Evolutionary conservation across 495 filamentous ascomycete genomes (phyloP).

Genomic region (Daldinia childiae): DNA sequence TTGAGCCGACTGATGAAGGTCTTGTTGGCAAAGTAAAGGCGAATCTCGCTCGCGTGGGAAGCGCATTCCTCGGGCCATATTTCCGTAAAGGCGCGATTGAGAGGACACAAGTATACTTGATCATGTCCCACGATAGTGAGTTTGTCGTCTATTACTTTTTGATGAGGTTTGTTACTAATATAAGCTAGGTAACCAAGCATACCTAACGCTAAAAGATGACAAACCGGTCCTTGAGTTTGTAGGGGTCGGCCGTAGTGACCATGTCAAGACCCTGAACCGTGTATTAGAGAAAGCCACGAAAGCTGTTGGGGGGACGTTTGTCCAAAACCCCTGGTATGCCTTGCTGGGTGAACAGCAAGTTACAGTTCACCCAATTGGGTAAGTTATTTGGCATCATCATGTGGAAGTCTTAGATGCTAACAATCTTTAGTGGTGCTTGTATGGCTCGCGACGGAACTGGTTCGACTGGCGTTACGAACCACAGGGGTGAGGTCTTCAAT

Average conservation of each 20-base stretch:
- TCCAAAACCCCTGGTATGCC: constrained; percentile 65
- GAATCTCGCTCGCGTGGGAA: constrained; percentile 59
- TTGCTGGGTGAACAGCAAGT: constrained; percentile 65
- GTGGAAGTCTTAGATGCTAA: constrained; percentile 11
- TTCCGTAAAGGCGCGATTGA: constrained; percentile 62
- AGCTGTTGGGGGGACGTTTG: constrained; percentile 66
- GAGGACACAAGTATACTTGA: constrained; percentile 71
- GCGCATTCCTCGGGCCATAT: constrained; percentile 66
- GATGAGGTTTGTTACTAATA: constrained; percentile 8
- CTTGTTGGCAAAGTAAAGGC: constrained; percentile 55
- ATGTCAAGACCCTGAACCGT: constrained; percentile 63
- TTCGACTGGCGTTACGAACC: constrained; percentile 68
- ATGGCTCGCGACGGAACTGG: constrained; percentile 69
- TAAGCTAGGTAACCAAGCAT: constrained; percentile 63
- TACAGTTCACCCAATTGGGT: constrained; percentile 75
- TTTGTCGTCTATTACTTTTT: not conserved
- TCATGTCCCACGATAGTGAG: constrained; percentile 74
- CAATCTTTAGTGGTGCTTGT: constrained; percentile 60
- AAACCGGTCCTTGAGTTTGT: constrained; percentile 67
- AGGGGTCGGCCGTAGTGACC: constrained; percentile 63
- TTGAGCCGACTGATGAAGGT: constrained; percentile 51
- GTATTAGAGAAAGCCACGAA: constrained; percentile 62
- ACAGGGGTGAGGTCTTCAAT: constrained; percentile 67
- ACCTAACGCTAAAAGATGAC: constrained; percentile 66
- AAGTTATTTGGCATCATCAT: constrained; percentile 29